Base-by-base conservation (phyloP, 2,329 filamentous ascomycete genomes). In the Lecanicillium sp. region DNA sequence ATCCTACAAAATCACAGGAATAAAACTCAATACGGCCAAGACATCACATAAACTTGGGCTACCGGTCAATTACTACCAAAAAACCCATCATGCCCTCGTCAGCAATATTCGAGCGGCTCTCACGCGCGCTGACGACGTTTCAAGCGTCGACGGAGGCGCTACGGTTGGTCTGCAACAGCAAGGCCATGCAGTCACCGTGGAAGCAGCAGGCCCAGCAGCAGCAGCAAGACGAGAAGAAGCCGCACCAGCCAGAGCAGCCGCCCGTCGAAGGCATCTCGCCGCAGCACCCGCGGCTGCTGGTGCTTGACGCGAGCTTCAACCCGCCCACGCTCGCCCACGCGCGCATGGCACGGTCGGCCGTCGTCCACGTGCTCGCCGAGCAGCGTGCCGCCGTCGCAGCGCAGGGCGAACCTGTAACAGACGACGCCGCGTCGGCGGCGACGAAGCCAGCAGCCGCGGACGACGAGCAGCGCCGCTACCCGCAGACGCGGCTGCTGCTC, bases 301-400 rank as follows among this genome's bases (percentile, higher is more conserved):
- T 85, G 48, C 72, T 85, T 39, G 82, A 86, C 63, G 82, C 81
- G 43, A 83, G 79, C 51, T 86, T 84, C 68, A 85, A 86, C 59
- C 82, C 82, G 21, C 82, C 82, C 1, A 84, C 82, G 0, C 65
- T 68, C 7, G 82, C 81, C 2, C 82, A 86, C 60, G 66, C 73
- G 36, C 67, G 66, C 49, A 82, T 86, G 70, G 77, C 73, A 0
- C 60, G 67, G 0, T 73, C 74, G 2, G 78, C 78, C 1, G 30
- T 51, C 23, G 46, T 75, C 23, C 29, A 33, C 8, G 37, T 41
- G n/a, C 36, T 47, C n/a, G 24, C 29, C 36, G 44, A 47, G 44
- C 44, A 47, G 36, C 44, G 44, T 12, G 44, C 44, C 4, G 44
- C 44, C 26, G 26, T 46, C n/a, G n/a, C n/a, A n/a, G n/a, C n/a